Percentiles rank a stretch among this genome's conserved stretches.
These are phyloP conservation scores for Verbascum thapsus DNA, from an alignment of 257 asterid genomes.

Conservation along the genomic window DNA sequence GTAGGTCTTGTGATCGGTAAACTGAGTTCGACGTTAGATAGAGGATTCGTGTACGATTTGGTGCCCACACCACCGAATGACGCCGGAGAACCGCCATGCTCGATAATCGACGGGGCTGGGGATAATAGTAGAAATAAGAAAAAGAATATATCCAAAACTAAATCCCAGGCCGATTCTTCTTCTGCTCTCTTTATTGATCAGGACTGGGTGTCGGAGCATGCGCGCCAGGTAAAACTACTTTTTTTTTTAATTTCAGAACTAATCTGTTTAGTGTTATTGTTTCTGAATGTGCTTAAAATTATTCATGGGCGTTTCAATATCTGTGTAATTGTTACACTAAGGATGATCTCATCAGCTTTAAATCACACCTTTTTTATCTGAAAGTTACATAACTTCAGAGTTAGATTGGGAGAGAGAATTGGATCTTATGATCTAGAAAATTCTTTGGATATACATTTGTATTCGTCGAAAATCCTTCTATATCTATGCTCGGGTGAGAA, in stretches of 20 bases:
- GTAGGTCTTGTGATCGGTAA: conserved; percentile 92
- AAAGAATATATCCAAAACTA: conserved; percentile 64
- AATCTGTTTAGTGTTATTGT: conserved; percentile 9
- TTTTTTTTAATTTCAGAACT: conserved; percentile 4
- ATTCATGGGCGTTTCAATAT: neutral
- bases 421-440: too few relatives aligned
- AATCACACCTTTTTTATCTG: too few relatives aligned
- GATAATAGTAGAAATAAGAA: conserved; percentile 50
- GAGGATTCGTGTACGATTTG: conserved; percentile 83
- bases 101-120: conserved; percentile 49
- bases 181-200: conserved; percentile 65
- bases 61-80: conserved; percentile 91
- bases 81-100: conserved; percentile 76
- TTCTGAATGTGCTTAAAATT: conserved; percentile 1
- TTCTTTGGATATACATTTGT: too few relatives aligned
- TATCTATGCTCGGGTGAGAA: too few relatives aligned
- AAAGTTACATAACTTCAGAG: too few relatives aligned
- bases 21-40: conserved; percentile 66
- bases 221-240: conserved; percentile 93
- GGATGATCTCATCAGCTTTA: too few relatives aligned
- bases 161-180: conserved; percentile 61
- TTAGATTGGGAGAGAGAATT: too few relatives aligned
- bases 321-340: neutral
- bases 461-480: too few relatives aligned
- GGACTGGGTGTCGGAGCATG: conserved; percentile 95